Evolutionary conservation across 257 asterid genomes (phyloP).

Genomic region (Haberlea rhodopensis): DNA sequence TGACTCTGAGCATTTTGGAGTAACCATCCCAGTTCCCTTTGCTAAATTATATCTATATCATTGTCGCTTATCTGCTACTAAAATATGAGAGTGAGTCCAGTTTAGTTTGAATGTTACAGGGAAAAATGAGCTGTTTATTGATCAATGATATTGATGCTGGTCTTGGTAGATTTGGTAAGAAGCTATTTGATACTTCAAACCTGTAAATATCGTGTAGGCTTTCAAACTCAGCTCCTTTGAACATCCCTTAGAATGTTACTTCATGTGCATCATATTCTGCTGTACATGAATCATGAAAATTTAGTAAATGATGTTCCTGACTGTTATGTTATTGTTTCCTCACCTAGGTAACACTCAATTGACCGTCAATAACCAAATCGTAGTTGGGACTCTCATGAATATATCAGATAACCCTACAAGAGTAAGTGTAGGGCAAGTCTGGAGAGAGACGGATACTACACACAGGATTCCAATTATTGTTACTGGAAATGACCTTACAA

Average conservation of each 20-base stretch:
- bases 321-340: slow-evolving; percentile 24
- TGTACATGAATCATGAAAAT: slow-evolving; percentile 15
- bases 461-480: slow-evolving; percentile 54
- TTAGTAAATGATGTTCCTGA: slow-evolving; percentile 23
- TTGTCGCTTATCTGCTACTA: neutral
- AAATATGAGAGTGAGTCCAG: slow-evolving; percentile 14
- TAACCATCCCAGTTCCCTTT: slow-evolving; percentile 7
- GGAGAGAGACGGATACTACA: slow-evolving; percentile 77
- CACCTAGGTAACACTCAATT: slow-evolving; percentile 72
- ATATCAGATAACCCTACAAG: slow-evolving; percentile 86
- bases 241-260: slow-evolving; percentile 1
- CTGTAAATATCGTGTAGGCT: neutral
- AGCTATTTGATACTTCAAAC: slow-evolving; percentile 9
- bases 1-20: neutral
- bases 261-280: slow-evolving; percentile 5
- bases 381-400: slow-evolving; percentile 89
- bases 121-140: slow-evolving; percentile 95
- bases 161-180: slow-evolving; percentile 93
- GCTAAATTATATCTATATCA: slow-evolving; percentile 5
- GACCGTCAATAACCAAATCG: slow-evolving; percentile 97
- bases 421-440: slow-evolving; percentile 88
- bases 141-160: slow-evolving; percentile 97
- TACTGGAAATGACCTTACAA: neutral
- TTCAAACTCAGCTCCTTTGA: slow-evolving; percentile 10
- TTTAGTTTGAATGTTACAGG: slow-evolving; percentile 49